phyloP scores from a whole-genome alignment of 1,284 basidiomycete species.

The Fomes fomentarius region DNA sequence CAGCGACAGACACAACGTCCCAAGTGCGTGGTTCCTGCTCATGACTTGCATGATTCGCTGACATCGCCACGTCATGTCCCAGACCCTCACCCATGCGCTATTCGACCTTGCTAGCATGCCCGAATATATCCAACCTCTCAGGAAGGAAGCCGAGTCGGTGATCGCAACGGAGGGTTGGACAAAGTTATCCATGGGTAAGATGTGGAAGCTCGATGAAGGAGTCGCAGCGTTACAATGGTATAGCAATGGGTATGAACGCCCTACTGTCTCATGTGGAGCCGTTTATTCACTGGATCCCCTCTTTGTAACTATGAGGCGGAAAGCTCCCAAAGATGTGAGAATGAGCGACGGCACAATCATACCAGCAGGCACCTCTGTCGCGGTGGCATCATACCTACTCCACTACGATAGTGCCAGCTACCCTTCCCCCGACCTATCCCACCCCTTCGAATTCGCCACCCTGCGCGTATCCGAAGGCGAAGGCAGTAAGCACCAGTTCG shows the following conservation, averaged over 20 bases:
- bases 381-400: conserved; percentile 40
- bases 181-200: conserved; percentile 44
- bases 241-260: conserved; percentile 24
- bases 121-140: conserved; percentile 41
- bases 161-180: conserved; percentile 47
- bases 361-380: conserved; percentile 43
- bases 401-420: conserved; percentile 47
- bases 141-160: conserved; percentile 47
- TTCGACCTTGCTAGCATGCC: conserved; percentile 46
- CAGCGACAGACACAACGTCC: conserved; percentile 36
- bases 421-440: conserved; percentile 41
- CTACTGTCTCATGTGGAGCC: not conserved
- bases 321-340: conserved; percentile 31
- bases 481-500: conserved; percentile 30
- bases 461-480: conserved; percentile 33
- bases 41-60: no score
- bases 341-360: conserved; percentile 36
- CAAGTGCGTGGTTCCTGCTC: conserved; percentile 18
- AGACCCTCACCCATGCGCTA: conserved; percentile 42
- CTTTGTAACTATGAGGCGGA: conserved; percentile 13
- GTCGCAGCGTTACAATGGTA: conserved; percentile 41
- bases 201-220: conserved; percentile 58
- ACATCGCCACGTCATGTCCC: not conserved
- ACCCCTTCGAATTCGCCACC: conserved; percentile 49
- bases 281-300: not conserved